Evolutionary conservation across 179 eudicot genomes (phyloP), one percentile per base, ranked within the genome.

Genomic region (Silene noctiflora): DNA sequence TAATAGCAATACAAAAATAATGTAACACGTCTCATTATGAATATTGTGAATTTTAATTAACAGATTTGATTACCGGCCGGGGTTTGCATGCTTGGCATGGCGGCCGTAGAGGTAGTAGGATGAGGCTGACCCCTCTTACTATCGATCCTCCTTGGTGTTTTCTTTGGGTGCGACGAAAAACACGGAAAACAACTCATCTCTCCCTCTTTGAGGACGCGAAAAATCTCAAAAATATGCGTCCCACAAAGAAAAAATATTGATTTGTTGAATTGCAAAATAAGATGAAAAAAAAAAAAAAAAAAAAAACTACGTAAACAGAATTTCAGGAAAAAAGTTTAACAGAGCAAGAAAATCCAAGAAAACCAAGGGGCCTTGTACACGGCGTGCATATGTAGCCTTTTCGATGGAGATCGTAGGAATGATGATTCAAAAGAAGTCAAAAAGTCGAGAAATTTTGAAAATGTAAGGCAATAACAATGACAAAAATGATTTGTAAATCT

Each of bases 161-260:
- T 89, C 81, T 78, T 91, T 48, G 85, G 86, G 51, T 81, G 85
- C 39, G 90, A 91, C 42, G 92, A 86, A 85, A 93, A 93, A 75
- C 98, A 93, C 69, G 92, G 85, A 83, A 93, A 88, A 78, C 96
- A 88, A 78, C 88, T 85, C 98, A 91, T 74, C 72, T 73, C 64
- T 58, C 17, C 31, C 48, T 53, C 46, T 39, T 8, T 8, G 11
- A 39, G 11, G 46, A 39, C 46, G 46, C 46, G 6, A 11, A 51
- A 51, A 51, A 10, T 14, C 11, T 51, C 58, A 16, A 51, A 51
- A 33, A 33, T 29, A 29, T 29, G 33, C 33, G 33, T 29, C 33
- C 33, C 1, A 29, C 33, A 29, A 29, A 29, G 33, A 29, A 29
- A 29, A 29, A 29, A 25, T 25, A 25, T 25, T 25, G 27, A 25